Evolutionary conservation across 2,329 filamentous ascomycete species (phyloP), one percentile per base, ranked within the genome.

Genomic region (Cercospora nicotianae): DNA sequence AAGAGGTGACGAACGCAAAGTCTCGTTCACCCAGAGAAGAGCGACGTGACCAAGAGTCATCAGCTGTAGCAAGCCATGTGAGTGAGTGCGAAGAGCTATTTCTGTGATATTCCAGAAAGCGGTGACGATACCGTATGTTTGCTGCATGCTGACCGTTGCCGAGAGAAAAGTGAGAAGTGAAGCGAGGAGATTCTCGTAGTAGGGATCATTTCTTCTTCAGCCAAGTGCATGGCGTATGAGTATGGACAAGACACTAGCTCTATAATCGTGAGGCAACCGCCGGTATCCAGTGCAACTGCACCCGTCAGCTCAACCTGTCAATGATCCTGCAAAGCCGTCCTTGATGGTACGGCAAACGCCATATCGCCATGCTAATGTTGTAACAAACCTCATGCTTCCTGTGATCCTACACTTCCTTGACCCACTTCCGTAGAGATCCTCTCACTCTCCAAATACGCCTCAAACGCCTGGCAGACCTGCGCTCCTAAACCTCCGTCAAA

Each of bases 401-500:
- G 53, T 58, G 20, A 30, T n/a, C 28, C 20, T 30, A 28, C 53
- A 26, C 53, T 58, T 58, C 45, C 45, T 51, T 51, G 45, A 51
- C 18, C 45, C 45, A 51, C 45, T 51, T 58, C 13, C 53, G 53
- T 18, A 58, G n/a, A 31, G 53, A 31, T 58, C 53, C 53, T 26
- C 13, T 33, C 33, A 61, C 59, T 18, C 33, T 42, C 36, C 33
- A 36, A 20, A 61, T 28, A 10, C 33, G 59, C 39, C 36, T 61
- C 59, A 61, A 48, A 42, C 23, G 31, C 39, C 33, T 42, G 59
- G 39, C 59, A 48, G 59, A 51, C 62, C 33, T 64, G 31, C 30
- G 48, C n/a, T 58, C 48, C 62, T 64, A 71, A 31, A 61, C 62
- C 51, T 76, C 72, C 48, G 60, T 64, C 66, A 77, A 68, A 28